Conservation (phyloP, 1,284 basidiomycete genomes). For the Anthracocystis panici-leucophaei region DNA sequence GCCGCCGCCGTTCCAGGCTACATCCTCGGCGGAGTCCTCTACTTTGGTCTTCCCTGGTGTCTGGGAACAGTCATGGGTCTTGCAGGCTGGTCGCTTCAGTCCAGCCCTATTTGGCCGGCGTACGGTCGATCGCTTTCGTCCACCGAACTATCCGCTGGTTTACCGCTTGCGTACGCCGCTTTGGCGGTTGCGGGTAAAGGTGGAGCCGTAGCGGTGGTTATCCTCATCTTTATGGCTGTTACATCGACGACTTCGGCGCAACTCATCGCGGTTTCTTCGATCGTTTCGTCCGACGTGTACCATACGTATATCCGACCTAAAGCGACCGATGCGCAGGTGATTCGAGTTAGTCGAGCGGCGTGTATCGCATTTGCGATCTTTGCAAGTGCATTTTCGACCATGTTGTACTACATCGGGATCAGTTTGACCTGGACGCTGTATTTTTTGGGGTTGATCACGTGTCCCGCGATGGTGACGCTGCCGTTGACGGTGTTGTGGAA, state of each 20-base stretch:
- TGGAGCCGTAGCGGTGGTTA: constrained; percentile 61
- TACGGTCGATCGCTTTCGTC: constrained; percentile 44
- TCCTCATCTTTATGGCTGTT: constrained; percentile 63
- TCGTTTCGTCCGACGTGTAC: constrained; percentile 59
- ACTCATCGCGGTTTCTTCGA: constrained; percentile 60
- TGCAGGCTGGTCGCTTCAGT: constrained; percentile 46
- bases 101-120: constrained; percentile 59
- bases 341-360: constrained; percentile 45
- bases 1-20: constrained; percentile 62
- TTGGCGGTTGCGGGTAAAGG: constrained; percentile 59
- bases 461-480: constrained; percentile 59
- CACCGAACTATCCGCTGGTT: constrained; percentile 51
- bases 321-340: constrained; percentile 53
- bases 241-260: constrained; percentile 61
- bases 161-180: constrained; percentile 56
- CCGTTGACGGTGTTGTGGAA: constrained; percentile 63
- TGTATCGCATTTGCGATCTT: constrained; percentile 63
- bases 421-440: constrained; percentile 63
- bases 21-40: constrained; percentile 61
- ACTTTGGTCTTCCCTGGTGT: constrained; percentile 65
- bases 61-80: constrained; percentile 61
- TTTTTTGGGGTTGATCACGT: constrained; percentile 63
- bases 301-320: constrained; percentile 57
- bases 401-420: constrained; percentile 58
- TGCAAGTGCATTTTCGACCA: constrained; percentile 44